Evolutionary conservation across 139 green algal genomes (phyloP).

Genomic region (Gonium pectorale): DNA sequence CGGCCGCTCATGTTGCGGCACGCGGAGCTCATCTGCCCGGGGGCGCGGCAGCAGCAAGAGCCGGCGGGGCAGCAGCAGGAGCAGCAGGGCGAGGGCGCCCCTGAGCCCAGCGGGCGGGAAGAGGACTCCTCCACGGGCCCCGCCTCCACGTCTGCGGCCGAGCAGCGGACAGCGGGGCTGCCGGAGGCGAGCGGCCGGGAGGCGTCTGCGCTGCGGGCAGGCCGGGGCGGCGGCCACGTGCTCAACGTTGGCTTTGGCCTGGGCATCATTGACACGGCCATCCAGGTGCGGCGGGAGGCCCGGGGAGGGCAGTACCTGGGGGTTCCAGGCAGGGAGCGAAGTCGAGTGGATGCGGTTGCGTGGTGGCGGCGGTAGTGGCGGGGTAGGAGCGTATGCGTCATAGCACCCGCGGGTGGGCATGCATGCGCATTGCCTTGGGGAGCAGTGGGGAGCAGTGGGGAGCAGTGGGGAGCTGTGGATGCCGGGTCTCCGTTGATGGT

Average conservation of each 20-base stretch:
- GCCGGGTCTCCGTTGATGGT: neutral
- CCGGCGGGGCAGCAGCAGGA: conserved; percentile 3
- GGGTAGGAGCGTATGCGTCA: neutral
- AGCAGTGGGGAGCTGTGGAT: neutral
- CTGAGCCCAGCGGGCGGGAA: neutral
- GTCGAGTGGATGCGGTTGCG: neutral
- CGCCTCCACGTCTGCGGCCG: neutral
- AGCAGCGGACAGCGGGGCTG: too few species aligned
- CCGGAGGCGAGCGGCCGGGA: neutral
- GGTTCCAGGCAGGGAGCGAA: neutral
- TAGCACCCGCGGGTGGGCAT: too few species aligned
- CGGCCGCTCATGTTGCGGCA: conserved; percentile 92
- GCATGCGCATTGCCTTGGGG: neutral
- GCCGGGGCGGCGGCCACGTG: conserved; percentile 71
- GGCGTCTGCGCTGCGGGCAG: neutral
- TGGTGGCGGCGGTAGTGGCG: neutral
- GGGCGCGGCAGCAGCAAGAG: neutral
- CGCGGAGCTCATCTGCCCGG: conserved; percentile 77
- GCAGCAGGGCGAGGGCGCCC: neutral
- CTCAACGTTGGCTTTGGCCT: conserved; percentile 98
- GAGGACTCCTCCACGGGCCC: too few species aligned
- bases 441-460: neutral
- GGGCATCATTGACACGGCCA: conserved; percentile 89
- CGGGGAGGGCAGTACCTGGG: neutral
- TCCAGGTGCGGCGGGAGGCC: conserved; percentile 62